Conservation (phyloP, 1,139 yeast species). For the Suhomyces kunorum region DNA sequence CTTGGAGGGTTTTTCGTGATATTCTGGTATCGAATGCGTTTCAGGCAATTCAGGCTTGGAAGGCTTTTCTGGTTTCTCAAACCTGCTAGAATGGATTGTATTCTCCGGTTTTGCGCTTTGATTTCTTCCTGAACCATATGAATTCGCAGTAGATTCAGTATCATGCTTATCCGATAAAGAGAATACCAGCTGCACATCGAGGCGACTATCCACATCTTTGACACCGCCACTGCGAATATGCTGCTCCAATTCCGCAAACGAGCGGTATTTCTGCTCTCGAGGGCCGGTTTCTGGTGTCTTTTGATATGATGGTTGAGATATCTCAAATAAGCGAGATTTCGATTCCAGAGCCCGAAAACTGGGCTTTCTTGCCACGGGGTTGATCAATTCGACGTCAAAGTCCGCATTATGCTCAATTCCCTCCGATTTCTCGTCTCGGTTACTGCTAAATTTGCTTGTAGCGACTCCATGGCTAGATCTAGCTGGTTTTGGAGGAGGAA, state of each 20-base stretch:
- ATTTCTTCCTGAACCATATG: neutral
- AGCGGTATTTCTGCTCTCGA: too few species aligned
- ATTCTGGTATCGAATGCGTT: neutral
- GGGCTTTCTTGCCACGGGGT: conserved; percentile 21
- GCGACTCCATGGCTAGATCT: neutral
- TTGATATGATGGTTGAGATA: too few species aligned
- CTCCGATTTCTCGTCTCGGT: neutral
- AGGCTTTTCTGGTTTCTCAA: neutral
- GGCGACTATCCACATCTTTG: conserved; percentile 1
- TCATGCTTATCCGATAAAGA: neutral
- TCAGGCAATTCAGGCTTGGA: neutral
- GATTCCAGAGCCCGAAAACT: too few species aligned
- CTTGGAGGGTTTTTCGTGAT: neutral
- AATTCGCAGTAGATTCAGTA: neutral
- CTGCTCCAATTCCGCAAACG: conserved; percentile 27
- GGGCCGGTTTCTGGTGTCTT: too few species aligned
- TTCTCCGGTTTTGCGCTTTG: too few species aligned
- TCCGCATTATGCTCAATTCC: neutral
- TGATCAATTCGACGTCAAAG: conserved; percentile 23
- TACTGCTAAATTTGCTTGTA: neutral
- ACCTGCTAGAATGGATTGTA: neutral
- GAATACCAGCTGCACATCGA: neutral
- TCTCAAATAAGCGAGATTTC: too few species aligned
- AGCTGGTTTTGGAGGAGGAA: conserved; percentile 19
- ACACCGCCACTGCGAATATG: conserved; percentile 17